A percentile compares a stretch with the other conserved stretches of the same genome.
These are phyloP conservation scores for Ogataea ramenticola DNA, from an alignment of 805 yeast genomes.

Conservation along the genomic window DNA sequence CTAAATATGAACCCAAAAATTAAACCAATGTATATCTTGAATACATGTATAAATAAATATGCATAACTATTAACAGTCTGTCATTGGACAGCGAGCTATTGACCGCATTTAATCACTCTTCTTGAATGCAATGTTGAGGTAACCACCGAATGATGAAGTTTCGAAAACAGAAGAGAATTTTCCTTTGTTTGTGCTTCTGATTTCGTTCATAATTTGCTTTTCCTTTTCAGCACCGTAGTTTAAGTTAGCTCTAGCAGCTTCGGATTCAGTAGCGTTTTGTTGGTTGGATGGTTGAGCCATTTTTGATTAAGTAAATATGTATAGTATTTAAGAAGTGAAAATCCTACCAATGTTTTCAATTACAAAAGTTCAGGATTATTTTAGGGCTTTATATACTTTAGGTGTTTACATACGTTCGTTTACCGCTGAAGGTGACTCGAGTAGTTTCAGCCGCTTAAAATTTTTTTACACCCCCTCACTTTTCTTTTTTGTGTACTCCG, in stretches of 20 bases:
- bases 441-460: neutral
- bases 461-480: neutral
- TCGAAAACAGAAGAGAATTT: slow-evolving; percentile 22
- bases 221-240: slow-evolving; percentile 33
- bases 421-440: no score
- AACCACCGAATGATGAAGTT: slow-evolving; percentile 22
- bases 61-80: no score
- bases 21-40: no score
- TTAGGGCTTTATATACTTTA: neutral
- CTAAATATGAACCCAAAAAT: no score
- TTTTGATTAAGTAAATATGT: slow-evolving; percentile 1
- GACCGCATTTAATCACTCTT: slow-evolving; percentile 8
- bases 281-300: slow-evolving; percentile 22
- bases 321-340: no score
- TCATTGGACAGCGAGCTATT: no score
- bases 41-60: no score
- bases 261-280: slow-evolving; percentile 26
- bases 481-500: slow-evolving; percentile 1
- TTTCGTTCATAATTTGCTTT: slow-evolving; percentile 31
- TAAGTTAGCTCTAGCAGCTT: slow-evolving; percentile 23
- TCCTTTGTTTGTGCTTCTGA: slow-evolving; percentile 22
- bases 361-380: neutral
- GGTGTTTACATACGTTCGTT: neutral
- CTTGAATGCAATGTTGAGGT: slow-evolving; percentile 24
- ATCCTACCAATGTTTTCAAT: no score